These are phyloP conservation scores for Kondoa malvinella DNA, from an alignment of 768 basidiomycete species.

Conservation along the genomic window DNA sequence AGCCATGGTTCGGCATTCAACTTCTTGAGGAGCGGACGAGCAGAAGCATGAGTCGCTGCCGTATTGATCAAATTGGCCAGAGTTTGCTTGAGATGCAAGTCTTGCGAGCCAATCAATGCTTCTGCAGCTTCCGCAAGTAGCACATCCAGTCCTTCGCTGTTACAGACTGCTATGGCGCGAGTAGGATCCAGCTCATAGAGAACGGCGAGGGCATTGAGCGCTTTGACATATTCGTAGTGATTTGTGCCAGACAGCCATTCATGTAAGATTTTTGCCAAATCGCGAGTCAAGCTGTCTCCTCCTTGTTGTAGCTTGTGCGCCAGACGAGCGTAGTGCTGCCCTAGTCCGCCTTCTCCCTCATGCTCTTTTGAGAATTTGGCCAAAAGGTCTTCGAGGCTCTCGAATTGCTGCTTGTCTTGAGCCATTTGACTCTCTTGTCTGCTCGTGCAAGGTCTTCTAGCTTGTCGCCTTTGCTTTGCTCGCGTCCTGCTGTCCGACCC, in stretches of 20 bases:
- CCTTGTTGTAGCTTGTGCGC: background rate
- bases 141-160: slow-evolving; percentile 46
- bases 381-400: background rate
- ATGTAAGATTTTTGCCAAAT: background rate
- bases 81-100: slow-evolving; percentile 35
- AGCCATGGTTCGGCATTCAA: slow-evolving; percentile 51
- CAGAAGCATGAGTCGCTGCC: slow-evolving; percentile 56
- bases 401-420: background rate
- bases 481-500: too few species aligned
- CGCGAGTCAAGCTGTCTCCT: background rate
- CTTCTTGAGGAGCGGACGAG: slow-evolving; percentile 46
- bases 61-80: slow-evolving; percentile 60
- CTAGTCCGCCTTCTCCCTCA: background rate
- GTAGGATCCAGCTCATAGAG: slow-evolving; percentile 67
- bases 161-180: slow-evolving; percentile 49
- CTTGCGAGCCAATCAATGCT: slow-evolving; percentile 38
- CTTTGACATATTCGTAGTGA: slow-evolving; percentile 37
- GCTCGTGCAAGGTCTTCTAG: too few species aligned
- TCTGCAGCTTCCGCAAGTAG: slow-evolving; percentile 55
- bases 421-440: too few species aligned
- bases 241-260: slow-evolving; percentile 33
- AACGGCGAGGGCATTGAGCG: slow-evolving; percentile 53
- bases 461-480: too few species aligned
- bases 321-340: background rate
- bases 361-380: background rate